Percentiles rank a stretch among this genome's conserved stretches.
Conservation (phyloP, 371 early-diverging fungal species). For the Mucor plumbeus region DNA sequence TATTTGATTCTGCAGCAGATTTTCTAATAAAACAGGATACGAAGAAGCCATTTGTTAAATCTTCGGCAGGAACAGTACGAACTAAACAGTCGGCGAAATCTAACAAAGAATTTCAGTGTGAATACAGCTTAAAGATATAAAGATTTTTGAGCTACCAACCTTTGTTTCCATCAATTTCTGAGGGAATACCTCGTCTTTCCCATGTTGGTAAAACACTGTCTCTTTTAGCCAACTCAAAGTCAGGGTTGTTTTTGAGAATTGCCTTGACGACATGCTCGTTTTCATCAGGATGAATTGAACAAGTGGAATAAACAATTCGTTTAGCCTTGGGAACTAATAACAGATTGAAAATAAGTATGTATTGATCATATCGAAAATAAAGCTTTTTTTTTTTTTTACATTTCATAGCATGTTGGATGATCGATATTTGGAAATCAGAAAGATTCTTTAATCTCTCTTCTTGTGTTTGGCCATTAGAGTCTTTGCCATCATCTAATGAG, state of each 20-base stretch:
- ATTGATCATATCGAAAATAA: neutral
- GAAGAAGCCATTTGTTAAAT: conserved; percentile 86
- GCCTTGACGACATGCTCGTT: conserved; percentile 93
- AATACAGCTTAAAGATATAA: neutral
- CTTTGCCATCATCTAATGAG: conserved; percentile 13
- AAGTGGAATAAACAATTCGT: conserved; percentile 93
- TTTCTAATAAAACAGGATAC: conserved; percentile 80
- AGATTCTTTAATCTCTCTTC: conserved; percentile 74
- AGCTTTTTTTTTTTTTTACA: conserved; percentile 48
- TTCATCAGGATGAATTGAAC: conserved; percentile 94
- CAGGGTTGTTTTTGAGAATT: conserved; percentile 53
- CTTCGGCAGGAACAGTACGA: conserved; percentile 71
- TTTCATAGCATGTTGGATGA: conserved; percentile 74
- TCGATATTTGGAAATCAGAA: conserved; percentile 74
- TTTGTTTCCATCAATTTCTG: conserved; percentile 44
- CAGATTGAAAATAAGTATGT: neutral
- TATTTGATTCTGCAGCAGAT: conserved; percentile 6
- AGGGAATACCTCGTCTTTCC: conserved; percentile 71
- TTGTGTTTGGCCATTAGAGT: conserved; percentile 38
- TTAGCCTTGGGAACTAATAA: conserved; percentile 73
- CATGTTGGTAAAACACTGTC: conserved; percentile 73
- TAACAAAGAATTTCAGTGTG: neutral
- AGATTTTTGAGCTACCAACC: conserved; percentile 10
- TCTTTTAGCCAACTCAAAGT: conserved; percentile 67
- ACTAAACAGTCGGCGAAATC: conserved; percentile 67